Evolutionary conservation across 2,329 filamentous ascomycete species (phyloP).

Genomic region (Calonectria pauciramosa): DNA sequence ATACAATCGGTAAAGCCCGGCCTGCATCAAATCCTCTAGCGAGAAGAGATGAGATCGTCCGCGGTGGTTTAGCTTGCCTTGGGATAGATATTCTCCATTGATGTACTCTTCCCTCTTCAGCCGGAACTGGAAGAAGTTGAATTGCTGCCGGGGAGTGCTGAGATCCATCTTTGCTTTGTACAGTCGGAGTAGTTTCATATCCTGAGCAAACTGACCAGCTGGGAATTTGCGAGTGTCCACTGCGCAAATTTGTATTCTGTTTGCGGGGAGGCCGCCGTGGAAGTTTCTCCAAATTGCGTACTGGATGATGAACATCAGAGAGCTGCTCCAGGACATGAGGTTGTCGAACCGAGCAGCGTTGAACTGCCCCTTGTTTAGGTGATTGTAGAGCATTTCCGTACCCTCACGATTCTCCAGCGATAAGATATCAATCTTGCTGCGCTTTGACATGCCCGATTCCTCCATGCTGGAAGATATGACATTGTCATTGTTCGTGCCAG

Average conservation of each 20-base stretch:
- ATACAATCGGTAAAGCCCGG: not conserved
- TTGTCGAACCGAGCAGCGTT: not conserved
- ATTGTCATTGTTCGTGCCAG: not conserved
- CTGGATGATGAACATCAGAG: conserved; percentile 9
- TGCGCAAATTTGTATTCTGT: conserved; percentile 1
- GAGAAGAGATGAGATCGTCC: conserved; percentile 5
- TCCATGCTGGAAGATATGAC: conserved; percentile 9
- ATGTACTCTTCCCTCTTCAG: not conserved
- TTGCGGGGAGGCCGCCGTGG: not conserved
- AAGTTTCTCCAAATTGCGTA: conserved; percentile 9
- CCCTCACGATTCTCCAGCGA: not conserved
- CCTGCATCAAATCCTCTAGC: not conserved
- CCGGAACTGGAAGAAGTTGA: conserved; percentile 4
- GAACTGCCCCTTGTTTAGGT: not conserved
- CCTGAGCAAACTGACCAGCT: conserved; percentile 5
- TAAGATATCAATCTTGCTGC: conserved; percentile 1
- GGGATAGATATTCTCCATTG: conserved; percentile 16
- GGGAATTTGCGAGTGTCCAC: conserved; percentile 8
- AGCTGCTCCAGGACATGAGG: conserved; percentile 15
- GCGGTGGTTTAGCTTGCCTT: not conserved
- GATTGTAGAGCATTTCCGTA: not conserved
- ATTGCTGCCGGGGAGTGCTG: not conserved
- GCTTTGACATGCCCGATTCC: not conserved
- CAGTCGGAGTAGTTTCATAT: not conserved
- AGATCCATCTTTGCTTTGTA: not conserved